Base-by-base conservation (phyloP, 106 monocot genomes). In the Alisma plantagoaquatica region DNA sequence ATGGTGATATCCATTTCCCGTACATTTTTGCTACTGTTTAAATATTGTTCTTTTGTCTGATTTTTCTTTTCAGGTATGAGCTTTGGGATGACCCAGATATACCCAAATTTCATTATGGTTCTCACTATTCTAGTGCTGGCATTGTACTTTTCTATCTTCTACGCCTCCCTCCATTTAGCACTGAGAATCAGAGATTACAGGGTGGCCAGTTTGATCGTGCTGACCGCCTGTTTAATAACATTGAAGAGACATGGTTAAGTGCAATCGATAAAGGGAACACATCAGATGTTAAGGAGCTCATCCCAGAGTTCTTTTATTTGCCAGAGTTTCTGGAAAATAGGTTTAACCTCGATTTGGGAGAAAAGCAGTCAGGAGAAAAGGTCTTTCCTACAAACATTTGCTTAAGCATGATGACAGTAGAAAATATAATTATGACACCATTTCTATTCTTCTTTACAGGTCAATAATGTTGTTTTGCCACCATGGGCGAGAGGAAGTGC, bases 181-280 rank as follows among this genome's bases (percentile, higher is more conserved):
- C 61, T 49, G 89, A 90, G 69, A 98, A 98, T 35, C 84, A 98
- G 42, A 98, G 79, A 66, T 57, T 98, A 23, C 98, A 98, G 64
- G 98, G 98, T 23, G 98, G 98, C 3, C 81, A 89, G 44, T 98
- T 98, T 72, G 98, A 98, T 49, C 98, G 90, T 73, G 98, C 98
- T 10, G 98, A 98, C 42, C 81, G 98, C 3, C 46, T 98, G 23
- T 98, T 98, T 64, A 98, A 98, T 54, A 86, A 82, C 31, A 53
- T 90, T 41, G 73, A 66, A 56, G 98, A 98, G 57, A 98, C 98
- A 54, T 98, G 98, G 98, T 69, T 60, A 27, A 98, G 98, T 71
- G 98, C 98, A 47, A 81, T 90, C 47, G 82, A 90, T 11, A 98
- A 79, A 68, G 85, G 98, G 12, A 96, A 96, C 64, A 96, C 94